These are phyloP conservation scores for Apiospora kogelbergensis DNA, from an alignment of 2,329 filamentous ascomycete species.

Conservation along the genomic window DNA sequence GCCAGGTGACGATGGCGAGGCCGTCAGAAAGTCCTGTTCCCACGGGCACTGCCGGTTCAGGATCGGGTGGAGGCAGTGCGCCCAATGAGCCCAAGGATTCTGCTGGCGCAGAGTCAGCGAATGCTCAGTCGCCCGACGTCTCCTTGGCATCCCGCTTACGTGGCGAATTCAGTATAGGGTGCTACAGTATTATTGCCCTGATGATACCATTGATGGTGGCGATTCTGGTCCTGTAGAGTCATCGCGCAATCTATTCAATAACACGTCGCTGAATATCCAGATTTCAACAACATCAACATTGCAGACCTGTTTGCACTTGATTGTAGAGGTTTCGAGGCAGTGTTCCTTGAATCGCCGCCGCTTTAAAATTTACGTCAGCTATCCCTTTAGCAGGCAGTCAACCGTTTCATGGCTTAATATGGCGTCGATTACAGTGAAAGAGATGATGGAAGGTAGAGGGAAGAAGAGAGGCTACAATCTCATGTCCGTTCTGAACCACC, in stretches of 20 bases:
- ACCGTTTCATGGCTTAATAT: too few species aligned
- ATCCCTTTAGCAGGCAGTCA: too few species aligned
- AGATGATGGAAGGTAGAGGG: neutral
- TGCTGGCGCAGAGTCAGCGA: neutral
- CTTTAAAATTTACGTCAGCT: too few species aligned
- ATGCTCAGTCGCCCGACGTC: neutral
- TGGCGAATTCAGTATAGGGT: neutral
- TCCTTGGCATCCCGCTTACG: neutral
- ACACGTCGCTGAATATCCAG: neutral
- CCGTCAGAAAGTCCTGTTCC: neutral
- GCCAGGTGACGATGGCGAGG: neutral
- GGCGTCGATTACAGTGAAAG: neutral
- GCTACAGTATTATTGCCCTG: neutral
- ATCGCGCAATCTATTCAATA: neutral
- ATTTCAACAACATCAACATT: neutral
- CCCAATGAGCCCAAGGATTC: neutral
- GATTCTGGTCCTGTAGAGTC: neutral
- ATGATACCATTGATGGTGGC: neutral
- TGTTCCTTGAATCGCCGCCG: too few species aligned
- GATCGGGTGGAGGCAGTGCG: neutral
- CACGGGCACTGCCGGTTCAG: neutral
- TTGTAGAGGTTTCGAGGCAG: too few species aligned
- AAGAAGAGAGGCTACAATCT: neutral
- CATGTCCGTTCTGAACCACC: neutral
- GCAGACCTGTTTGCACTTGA: neutral